Base-by-base conservation (phyloP, 768 basidiomycete species). In the Stropharia rugosoannulata region DNA sequence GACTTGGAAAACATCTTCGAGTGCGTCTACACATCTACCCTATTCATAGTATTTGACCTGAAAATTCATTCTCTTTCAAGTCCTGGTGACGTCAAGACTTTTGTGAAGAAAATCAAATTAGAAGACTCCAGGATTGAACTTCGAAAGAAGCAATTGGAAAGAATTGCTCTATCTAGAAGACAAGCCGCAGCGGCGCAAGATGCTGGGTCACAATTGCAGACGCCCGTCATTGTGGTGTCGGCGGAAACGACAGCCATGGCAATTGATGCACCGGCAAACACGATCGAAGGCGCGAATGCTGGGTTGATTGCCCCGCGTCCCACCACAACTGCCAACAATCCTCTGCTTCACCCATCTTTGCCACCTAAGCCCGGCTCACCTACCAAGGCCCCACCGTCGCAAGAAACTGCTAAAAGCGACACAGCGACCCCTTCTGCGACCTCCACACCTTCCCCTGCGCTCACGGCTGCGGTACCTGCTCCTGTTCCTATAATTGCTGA, bases 81-180 rank as follows among this genome's bases (percentile, higher is more conserved):
- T 32, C 80, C 86, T 41, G 89, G 88, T 7, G 86, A 87, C 54
- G 83, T 90, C 54, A 86, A 85, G 59, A 84, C 87, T 64, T 92
- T 87, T 53, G 78, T 88, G 41, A 86, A 83, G 67, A 85, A 87
- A 67, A 74, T 87, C 64, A 84, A 86, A 66, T 75, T 78, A 55
- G 85, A 87, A 64, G 87, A 92, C 59, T 74, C 71, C 18, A 75
- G 79, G 19, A 89, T 90, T 49, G 79, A 80, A 27, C 70, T 72
- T 77, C 80, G 73, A 69, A 81, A 68, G 66, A 76, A 65, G 65
- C 69, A 53, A 62, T 70, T 72, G 32, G 73, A 68, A 25, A 70
- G 62, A 53, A 59, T 70, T 38, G 68, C 69, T 29, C 55, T 64
- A 37, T 66, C 68, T 29, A 66, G 64, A 48, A 65, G 67, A 10